Evolutionary conservation across 2,329 filamentous ascomycete genomes (phyloP).

Genomic region (Elsinoe perseae): DNA sequence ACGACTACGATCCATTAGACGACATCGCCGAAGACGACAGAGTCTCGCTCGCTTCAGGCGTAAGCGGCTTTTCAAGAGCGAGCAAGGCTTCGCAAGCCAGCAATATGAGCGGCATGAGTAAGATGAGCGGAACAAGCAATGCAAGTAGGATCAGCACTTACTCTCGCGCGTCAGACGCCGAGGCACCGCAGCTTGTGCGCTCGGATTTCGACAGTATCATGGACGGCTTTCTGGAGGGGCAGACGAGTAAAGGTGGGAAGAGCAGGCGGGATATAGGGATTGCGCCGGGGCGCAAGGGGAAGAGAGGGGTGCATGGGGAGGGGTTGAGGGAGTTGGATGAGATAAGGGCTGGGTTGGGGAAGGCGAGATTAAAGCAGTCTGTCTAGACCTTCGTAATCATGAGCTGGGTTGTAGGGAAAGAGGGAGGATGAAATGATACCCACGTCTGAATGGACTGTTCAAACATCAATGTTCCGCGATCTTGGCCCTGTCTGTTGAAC

Average conservation of each 20-base stretch:
- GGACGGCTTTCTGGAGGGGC: constrained; percentile 80
- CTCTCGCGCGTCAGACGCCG: constrained; percentile 29
- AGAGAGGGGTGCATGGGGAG: constrained; percentile 71
- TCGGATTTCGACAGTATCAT: constrained; percentile 82
- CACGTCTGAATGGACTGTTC: not conserved
- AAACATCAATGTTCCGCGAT: not conserved
- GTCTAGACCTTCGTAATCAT: not conserved
- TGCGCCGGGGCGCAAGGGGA: constrained; percentile 44
- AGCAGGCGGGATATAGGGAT: constrained; percentile 12
- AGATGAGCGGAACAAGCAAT: constrained; percentile 32
- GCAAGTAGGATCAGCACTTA: constrained; percentile 28
- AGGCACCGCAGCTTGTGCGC: constrained; percentile 49
- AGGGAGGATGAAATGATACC: not conserved
- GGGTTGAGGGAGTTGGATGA: constrained; percentile 89
- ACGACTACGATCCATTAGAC: constrained; percentile 32
- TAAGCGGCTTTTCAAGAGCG: constrained; percentile 43
- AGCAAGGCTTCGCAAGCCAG: constrained; percentile 32
- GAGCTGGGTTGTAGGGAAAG: not conserved
- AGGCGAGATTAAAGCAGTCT: constrained; percentile 51
- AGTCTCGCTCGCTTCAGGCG: constrained; percentile 40
- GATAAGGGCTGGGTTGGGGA: constrained; percentile 70
- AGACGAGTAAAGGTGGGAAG: constrained; percentile 60
- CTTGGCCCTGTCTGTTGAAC: not conserved
- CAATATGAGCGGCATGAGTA: constrained; percentile 32
- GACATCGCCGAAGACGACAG: constrained; percentile 37